Base-by-base conservation (phyloP, 371 early-diverging fungal species). In the Mortierella polycephala region DNA sequence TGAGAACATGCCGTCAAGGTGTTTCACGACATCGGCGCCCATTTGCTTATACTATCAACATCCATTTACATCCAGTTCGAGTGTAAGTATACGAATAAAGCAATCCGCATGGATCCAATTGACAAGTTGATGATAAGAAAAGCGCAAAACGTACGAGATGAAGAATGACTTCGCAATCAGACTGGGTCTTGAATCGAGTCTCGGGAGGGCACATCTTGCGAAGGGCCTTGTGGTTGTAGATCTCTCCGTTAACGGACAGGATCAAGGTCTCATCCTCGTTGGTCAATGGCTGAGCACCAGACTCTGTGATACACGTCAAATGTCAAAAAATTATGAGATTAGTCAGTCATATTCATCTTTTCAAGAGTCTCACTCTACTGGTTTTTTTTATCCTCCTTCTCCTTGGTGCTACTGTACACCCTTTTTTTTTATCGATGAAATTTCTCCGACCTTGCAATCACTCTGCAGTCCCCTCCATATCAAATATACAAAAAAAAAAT, bases 151-250 rank as follows among this genome's bases (percentile, higher is more conserved):
- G 76, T 88, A 96, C 96, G 88, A 96, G 81, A 79, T 95, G 94
- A 81, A 98, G 84, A 61, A 98, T 96, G 62, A 96, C 91, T 83
- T 98, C 97, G 87, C 98, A 98, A 83, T 98, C 98, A 62, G 97
- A 96, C 73, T 94, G 92, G 59, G 98, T 97, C 87, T 94, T 91
- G 89, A 97, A 97, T 57, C 61, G 67, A 50, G 83, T 85, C 69
- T 83, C 86, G 54, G 76, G 70, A 75, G 81, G 72, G 86, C 94
- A 94, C 69, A 97, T 85, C 74, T 89, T 88, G 67, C 93, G 88
- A 40, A 98, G 90, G 30, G 89, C 85, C 76, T 92, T 91, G 85
- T 98, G 96, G 93, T 98, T 98, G 88, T 98, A 98, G 83, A 98
- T 98, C 84, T 98, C 98, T 63, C 97, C 98, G 85, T 98, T 98